These are phyloP conservation scores for Cenchrus americanus DNA, from an alignment of 176 grass and related monocot species.

Conservation along the genomic window DNA sequence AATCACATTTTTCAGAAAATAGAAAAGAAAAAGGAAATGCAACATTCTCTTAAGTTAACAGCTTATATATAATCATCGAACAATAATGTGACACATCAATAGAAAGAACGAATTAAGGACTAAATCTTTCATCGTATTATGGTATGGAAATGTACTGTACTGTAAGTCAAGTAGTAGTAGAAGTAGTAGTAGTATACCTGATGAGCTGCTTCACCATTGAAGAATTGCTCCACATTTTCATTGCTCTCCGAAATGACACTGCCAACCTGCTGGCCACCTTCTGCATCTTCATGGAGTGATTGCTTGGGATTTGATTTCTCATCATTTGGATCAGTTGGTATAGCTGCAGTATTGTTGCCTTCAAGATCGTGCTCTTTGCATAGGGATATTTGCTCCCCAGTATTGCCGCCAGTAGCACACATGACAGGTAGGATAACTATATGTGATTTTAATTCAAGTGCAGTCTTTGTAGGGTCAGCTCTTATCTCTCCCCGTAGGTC, in stretches of 20 bases:
- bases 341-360: conserved; percentile 17
- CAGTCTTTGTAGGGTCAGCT: conserved; percentile 37
- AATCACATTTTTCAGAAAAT: not conserved
- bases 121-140: conserved; percentile 1
- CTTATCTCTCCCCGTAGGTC: conserved; percentile 30
- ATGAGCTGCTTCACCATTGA: conserved; percentile 43
- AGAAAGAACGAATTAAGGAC: not conserved
- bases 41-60: not conserved
- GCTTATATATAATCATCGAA: conserved; percentile 7
- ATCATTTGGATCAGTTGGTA: conserved; percentile 1
- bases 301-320: conserved; percentile 32
- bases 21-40: conserved; percentile 9
- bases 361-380: conserved; percentile 33
- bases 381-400: conserved; percentile 21
- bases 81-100: not conserved
- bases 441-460: conserved; percentile 26
- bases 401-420: conserved; percentile 31
- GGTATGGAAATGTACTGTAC: not conserved
- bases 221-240: conserved; percentile 46
- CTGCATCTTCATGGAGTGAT: conserved; percentile 35
- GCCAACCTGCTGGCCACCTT: conserved; percentile 32
- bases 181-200: conserved; percentile 47
- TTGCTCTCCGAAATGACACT: conserved; percentile 29
- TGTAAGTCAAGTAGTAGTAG: not conserved
- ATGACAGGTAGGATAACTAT: conserved; percentile 38